Evolutionary conservation across 176 grass and related monocot species (phyloP), one percentile per base, ranked within the genome.

Genomic region (Elymus sibiricus): DNA sequence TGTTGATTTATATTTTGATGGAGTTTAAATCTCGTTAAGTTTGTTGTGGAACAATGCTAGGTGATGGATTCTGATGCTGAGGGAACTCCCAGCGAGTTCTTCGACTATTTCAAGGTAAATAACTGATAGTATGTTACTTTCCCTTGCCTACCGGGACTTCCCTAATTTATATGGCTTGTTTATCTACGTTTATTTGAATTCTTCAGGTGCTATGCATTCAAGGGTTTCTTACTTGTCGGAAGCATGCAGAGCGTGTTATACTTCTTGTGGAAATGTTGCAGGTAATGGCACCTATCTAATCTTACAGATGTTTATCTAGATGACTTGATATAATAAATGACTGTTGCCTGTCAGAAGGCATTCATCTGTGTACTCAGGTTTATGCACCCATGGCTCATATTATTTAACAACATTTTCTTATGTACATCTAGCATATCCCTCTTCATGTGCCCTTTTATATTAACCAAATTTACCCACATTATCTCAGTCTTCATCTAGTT

Each of bases 11-110:
- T 46, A 49, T 34, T 76, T 43, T 27, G 26, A 39, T 32, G 26
- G 27, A 61, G 76, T 37, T 46, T 53, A 42, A 32, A 19, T 31
- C 25, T 51, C 7, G 4, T 81, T 24, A 40, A 29, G 68, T 77
- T 84, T 84, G 51, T 82, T 81, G 11, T 87, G 55, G 83, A 85
- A 89, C 83, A 31, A 80, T 88, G 53, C 43, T 81, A 99, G 97
- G 97, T 99, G 71, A 97, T 99, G 97, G 97, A 99, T 91, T 99
- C 97, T 85, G 97, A 99, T 90, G 94, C 97, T 26, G 97, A 99
- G 88, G 97, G 94, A 87, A 97, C 86, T 70, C 97, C 97, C 49
- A 99, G 97, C 4, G 92, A 99, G 77, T 99, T 96, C 68, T 99
- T 99, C 88, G 94, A 99, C 72, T 99, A 97, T 84, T 99, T 96